Conservation (phyloP, 2,329 filamentous ascomycete genomes). For the Penicillium glabrum region DNA sequence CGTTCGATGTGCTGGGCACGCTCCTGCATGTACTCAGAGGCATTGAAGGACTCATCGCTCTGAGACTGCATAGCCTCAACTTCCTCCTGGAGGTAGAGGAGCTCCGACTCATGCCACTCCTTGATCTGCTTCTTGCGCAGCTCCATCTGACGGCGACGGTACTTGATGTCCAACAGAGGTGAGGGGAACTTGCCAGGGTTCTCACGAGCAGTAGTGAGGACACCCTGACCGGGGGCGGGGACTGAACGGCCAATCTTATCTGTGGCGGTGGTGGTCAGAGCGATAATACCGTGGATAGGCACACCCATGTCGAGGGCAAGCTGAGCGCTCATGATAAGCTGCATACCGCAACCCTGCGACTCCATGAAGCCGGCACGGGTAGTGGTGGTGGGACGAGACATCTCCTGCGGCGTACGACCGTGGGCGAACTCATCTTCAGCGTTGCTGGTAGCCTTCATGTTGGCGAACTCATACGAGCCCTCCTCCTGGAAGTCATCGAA, state of each 20-base stretch:
- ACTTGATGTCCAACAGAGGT: slow-evolving; percentile 94
- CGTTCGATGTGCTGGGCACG: slow-evolving; percentile 82
- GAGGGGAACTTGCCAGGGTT: slow-evolving; percentile 89
- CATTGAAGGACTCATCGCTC: slow-evolving; percentile 68
- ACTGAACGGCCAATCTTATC: slow-evolving; percentile 99
- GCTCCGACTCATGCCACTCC: slow-evolving; percentile 92
- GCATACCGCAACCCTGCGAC: slow-evolving; percentile 96
- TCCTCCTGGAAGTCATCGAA: slow-evolving; percentile 99
- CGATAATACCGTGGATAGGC: slow-evolving; percentile 92
- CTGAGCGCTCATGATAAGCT: slow-evolving; percentile 96
- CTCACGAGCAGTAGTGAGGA: slow-evolving; percentile 92
- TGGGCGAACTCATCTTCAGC: slow-evolving; percentile 95
- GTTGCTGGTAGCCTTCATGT: slow-evolving; percentile 99
- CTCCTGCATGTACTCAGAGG: slow-evolving; percentile 81
- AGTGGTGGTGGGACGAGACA: slow-evolving; percentile 96
- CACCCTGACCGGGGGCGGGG: slow-evolving; percentile 93
- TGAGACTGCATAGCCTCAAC: slow-evolving; percentile 86
- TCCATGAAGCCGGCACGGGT: slow-evolving; percentile 99
- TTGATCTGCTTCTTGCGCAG: slow-evolving; percentile 92
- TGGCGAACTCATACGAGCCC: slow-evolving; percentile 98
- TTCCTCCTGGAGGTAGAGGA: slow-evolving; percentile 91
- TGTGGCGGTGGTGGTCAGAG: slow-evolving; percentile 90
- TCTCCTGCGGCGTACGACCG: slow-evolving; percentile 91
- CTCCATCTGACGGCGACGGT: slow-evolving; percentile 92
- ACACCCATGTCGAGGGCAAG: slow-evolving; percentile 98